Percentiles rank a stretch among this genome's conserved stretches.
Evolutionary conservation across 1,284 basidiomycete species (phyloP).

Genomic region (Trichosporon sp.): DNA sequence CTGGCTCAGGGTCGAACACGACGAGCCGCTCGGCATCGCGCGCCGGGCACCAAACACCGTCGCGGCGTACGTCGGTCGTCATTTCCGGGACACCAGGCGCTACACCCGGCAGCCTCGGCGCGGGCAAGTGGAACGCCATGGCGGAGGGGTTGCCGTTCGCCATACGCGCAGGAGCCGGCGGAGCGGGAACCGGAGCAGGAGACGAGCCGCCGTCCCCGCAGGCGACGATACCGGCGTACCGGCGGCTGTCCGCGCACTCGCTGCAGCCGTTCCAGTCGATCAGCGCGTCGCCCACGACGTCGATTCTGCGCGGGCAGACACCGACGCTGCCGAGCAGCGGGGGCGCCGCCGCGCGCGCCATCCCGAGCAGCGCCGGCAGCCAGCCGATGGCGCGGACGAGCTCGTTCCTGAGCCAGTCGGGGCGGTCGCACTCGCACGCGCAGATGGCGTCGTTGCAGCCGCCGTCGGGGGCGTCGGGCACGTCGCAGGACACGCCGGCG

Average conservation of each 20-base stretch:
- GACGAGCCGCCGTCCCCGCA: not conserved
- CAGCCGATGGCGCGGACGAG: constrained; percentile 27
- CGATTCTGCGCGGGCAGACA: constrained; percentile 26
- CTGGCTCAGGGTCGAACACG: constrained; percentile 4
- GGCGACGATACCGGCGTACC: constrained; percentile 23
- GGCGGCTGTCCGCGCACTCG: constrained; percentile 43
- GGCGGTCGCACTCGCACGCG: constrained; percentile 47
- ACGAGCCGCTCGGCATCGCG: not conserved
- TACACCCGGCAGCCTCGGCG: constrained; percentile 18
- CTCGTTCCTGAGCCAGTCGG: constrained; percentile 47
- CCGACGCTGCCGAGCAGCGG: not conserved
- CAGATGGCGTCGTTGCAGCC: constrained; percentile 39
- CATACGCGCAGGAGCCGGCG: not conserved
- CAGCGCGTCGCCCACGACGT: constrained; percentile 41
- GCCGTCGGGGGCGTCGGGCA: not conserved
- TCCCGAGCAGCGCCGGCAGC: constrained; percentile 3
- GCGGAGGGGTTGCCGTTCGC: constrained; percentile 46
- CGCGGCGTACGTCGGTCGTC: not conserved
- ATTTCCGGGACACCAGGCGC: not conserved
- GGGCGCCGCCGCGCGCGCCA: constrained; percentile 1
- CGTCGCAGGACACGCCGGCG: not conserved
- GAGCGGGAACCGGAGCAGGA: not conserved
- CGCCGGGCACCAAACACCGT: not conserved
- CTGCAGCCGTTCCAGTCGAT: constrained; percentile 38
- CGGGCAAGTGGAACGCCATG: constrained; percentile 37